Conservation (phyloP, 257 asterid genomes). For the Solanum infundibuliforme region DNA sequence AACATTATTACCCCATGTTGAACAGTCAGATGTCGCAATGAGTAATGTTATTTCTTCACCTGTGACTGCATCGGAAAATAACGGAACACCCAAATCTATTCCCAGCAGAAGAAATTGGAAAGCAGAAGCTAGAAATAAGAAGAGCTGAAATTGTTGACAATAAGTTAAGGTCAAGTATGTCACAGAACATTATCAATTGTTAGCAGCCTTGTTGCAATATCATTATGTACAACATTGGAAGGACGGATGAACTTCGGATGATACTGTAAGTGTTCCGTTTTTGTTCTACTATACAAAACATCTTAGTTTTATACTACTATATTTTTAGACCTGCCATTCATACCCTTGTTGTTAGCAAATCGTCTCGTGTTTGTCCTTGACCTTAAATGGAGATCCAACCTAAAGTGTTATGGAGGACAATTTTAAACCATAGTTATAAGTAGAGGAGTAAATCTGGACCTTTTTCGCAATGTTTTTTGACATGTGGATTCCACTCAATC, state of each 20-base stretch:
- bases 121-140: constrained; percentile 85
- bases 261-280: neutral
- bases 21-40: constrained; percentile 1
- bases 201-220: neutral
- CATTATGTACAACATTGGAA: neutral
- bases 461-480: neutral
- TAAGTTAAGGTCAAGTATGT: neutral
- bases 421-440: neutral
- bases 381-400: neutral
- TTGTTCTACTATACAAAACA: neutral
- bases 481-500: neutral
- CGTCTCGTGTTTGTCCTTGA: neutral
- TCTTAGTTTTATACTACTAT: neutral
- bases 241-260: neutral
- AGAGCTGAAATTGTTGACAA: constrained; percentile 10
- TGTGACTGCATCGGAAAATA: constrained; percentile 6
- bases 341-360: neutral
- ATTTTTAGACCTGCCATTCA: neutral
- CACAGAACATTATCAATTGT: neutral
- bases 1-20: constrained; percentile 6
- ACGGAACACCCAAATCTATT: constrained; percentile 17
- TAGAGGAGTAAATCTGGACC: neutral
- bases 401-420: neutral
- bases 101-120: constrained; percentile 75
- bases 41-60: constrained; percentile 4